These are phyloP conservation scores for Eucalyptus polybractea DNA, from an alignment of 345 rosid species.

Conservation along the genomic window DNA sequence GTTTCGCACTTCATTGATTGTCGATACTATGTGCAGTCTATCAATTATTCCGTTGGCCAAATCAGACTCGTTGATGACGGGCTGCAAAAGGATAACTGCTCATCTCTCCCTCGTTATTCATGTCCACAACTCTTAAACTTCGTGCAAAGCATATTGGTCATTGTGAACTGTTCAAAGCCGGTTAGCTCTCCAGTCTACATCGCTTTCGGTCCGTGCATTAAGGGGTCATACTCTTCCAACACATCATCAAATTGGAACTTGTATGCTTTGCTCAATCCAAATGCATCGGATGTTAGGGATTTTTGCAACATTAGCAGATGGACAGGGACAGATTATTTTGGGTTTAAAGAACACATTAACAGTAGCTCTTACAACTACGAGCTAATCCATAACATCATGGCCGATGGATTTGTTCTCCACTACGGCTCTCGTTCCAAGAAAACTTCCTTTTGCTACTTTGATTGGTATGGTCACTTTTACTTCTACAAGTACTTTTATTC, in stretches of 20 bases:
- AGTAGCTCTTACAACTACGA: neutral
- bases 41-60: neutral
- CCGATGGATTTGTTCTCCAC: rapidly evolving
- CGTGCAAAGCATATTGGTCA: rapidly evolving
- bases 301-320: neutral
- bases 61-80: rapidly evolving
- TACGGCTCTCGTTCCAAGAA: too few species aligned
- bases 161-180: too few species aligned
- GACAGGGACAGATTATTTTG: neutral
- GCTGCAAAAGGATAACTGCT: neutral
- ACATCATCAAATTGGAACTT: too few species aligned
- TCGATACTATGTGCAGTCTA: neutral
- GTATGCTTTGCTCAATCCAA: neutral
- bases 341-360: neutral
- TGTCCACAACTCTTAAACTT: too few species aligned
- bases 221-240: too few species aligned
- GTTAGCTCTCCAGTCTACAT: too few species aligned
- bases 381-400: neutral
- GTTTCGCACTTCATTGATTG: too few species aligned
- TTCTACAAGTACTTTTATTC: rapidly evolving
- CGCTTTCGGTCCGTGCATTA: rapidly evolving
- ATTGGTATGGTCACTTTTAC: rapidly evolving
- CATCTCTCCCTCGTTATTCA: rapidly evolving
- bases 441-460: neutral
- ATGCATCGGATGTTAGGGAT: neutral